Conservation (phyloP, 2,329 filamentous ascomycete genomes). For the Pseudocercospora fijiensis region DNA sequence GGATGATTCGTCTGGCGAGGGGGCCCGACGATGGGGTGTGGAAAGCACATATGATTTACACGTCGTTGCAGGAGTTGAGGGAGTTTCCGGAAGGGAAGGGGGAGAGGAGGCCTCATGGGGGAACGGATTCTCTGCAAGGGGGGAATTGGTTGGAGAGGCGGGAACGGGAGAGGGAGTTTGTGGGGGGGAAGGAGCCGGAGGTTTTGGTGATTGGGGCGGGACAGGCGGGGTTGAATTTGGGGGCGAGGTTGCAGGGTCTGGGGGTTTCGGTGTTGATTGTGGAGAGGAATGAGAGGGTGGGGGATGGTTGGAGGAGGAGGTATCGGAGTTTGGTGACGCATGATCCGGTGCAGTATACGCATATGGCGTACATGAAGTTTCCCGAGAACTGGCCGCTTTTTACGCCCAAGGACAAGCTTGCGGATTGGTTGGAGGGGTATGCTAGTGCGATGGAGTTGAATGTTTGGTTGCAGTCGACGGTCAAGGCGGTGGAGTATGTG, state of each 20-base stretch:
- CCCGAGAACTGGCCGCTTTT: slow-evolving; percentile 67
- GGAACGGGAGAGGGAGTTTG: slow-evolving; percentile 34
- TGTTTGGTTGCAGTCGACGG: slow-evolving; percentile 52
- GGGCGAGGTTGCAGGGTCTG: slow-evolving; percentile 44
- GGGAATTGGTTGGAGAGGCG: slow-evolving; percentile 49
- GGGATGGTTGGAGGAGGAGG: slow-evolving; percentile 54
- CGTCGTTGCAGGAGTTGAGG: slow-evolving; percentile 55
- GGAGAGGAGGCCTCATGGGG: slow-evolving; percentile 55
- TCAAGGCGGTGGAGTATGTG: slow-evolving; percentile 50
- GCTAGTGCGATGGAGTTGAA: slow-evolving; percentile 66
- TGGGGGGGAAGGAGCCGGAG: slow-evolving; percentile 49
- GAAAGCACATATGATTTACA: slow-evolving; percentile 66
- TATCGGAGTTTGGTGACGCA: slow-evolving; percentile 61
- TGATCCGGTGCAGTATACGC: slow-evolving; percentile 61
- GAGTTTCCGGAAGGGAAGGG: slow-evolving; percentile 54
- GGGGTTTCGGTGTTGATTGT: slow-evolving; percentile 46
- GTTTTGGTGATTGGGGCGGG: slow-evolving; percentile 57
- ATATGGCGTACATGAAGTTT: slow-evolving; percentile 65
- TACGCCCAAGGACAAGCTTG: slow-evolving; percentile 63
- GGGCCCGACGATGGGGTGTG: slow-evolving; percentile 48
- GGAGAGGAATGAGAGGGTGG: slow-evolving; percentile 48
- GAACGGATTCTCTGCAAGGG: slow-evolving; percentile 62
- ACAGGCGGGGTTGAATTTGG: slow-evolving; percentile 37
- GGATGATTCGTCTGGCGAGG: slow-evolving; percentile 55
- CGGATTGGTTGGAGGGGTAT: slow-evolving; percentile 67